Percentiles rank a stretch among this genome's conserved stretches.
phyloP scores from a whole-genome alignment of 1,139 yeast species.

The Scheffersomyces illinoinensis region DNA sequence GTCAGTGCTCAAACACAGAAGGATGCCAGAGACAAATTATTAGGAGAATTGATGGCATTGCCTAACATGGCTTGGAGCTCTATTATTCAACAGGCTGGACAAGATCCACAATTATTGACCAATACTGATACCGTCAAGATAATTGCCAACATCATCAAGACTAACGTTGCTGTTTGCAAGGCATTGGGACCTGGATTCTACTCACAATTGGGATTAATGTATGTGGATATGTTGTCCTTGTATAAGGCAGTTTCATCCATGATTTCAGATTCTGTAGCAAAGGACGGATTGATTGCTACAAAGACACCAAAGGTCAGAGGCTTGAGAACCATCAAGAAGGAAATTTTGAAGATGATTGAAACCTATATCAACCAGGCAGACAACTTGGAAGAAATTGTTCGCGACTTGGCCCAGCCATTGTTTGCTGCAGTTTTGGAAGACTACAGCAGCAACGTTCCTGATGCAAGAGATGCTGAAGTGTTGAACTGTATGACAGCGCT shows the following conservation, averaged over 20 bases:
- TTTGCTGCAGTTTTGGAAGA: constrained; percentile 87
- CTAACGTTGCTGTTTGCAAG: constrained; percentile 91
- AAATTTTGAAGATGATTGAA: constrained; percentile 85
- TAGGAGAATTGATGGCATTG: constrained; percentile 78
- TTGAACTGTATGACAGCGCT: constrained; percentile 92
- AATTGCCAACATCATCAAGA: constrained; percentile 88
- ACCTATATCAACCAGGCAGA: constrained; percentile 86
- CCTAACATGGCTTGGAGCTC: constrained; percentile 96
- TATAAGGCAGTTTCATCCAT: constrained; percentile 89
- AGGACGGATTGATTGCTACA: constrained; percentile 83
- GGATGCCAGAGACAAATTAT: constrained; percentile 68
- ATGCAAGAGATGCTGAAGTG: constrained; percentile 97
- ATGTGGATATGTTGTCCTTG: constrained; percentile 84
- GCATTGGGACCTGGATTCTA: constrained; percentile 92
- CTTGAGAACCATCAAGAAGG: constrained; percentile 93
- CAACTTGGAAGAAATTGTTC: constrained; percentile 81
- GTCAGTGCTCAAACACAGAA: constrained; percentile 76
- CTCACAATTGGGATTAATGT: constrained; percentile 84
- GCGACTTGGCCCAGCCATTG: constrained; percentile 80
- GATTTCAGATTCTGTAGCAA: constrained; percentile 78
- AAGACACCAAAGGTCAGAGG: constrained; percentile 96
- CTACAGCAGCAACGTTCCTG: constrained; percentile 85
- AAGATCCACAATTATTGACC: constrained; percentile 79
- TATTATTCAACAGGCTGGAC: constrained; percentile 84
- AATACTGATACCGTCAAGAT: constrained; percentile 89